Conservation (phyloP, 2,329 filamentous ascomycete species). For the Fusarium solani-melongenae region DNA sequence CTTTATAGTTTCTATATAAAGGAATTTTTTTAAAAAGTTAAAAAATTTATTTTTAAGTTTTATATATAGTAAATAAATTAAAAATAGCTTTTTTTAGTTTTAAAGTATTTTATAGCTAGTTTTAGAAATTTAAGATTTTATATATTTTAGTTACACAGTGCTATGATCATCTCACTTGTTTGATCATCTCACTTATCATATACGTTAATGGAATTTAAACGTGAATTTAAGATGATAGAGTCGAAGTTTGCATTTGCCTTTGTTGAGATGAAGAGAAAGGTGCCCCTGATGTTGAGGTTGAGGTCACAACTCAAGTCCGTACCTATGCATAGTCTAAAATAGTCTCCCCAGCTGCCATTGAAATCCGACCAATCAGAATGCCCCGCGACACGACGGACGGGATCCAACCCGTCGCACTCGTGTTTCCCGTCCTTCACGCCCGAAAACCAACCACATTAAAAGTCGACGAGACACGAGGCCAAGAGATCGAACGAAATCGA, state of each 20-base stretch:
- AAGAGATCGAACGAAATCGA: conserved; percentile 6
- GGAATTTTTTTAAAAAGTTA: too few relatives aligned
- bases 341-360: conserved; percentile 27
- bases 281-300: background rate
- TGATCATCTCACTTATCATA: too few relatives aligned
- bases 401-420: conserved; percentile 39
- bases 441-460: conserved; percentile 26
- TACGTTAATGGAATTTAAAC: background rate
- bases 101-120: too few relatives aligned
- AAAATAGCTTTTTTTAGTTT: too few relatives aligned
- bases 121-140: too few relatives aligned
- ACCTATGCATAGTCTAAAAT: conserved; percentile 15
- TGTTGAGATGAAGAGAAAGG: background rate
- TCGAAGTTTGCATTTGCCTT: background rate
- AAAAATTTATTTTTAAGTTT: too few relatives aligned
- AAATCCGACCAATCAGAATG: conserved; percentile 33
- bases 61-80: too few relatives aligned
- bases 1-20: too few relatives aligned
- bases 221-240: background rate
- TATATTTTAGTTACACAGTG: too few relatives aligned
- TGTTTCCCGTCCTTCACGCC: conserved; percentile 36
- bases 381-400: conserved; percentile 38
- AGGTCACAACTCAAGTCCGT: background rate
- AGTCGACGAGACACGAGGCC: conserved; percentile 11
- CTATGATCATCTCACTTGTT: too few relatives aligned